phyloP scores from a whole-genome alignment of 805 yeast species.

The Tetrapisispora iriomotensis region DNA sequence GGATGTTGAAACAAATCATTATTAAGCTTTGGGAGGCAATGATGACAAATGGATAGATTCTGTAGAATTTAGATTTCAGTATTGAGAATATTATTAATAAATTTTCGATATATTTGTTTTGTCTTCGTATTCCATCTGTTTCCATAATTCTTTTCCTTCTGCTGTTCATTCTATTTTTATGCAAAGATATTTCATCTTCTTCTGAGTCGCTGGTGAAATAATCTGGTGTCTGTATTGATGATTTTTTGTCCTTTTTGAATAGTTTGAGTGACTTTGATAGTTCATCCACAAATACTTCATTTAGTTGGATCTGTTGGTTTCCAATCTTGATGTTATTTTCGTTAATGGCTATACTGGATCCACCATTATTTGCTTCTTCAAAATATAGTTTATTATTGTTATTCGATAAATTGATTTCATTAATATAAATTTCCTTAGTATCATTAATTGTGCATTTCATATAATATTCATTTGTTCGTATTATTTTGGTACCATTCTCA shows the following conservation, averaged over 20 bases:
- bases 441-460: constrained; percentile 14
- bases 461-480: constrained; percentile 10
- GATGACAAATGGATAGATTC: constrained; percentile 8
- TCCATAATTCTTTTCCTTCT: constrained; percentile 1
- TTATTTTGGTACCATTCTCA: constrained; percentile 9
- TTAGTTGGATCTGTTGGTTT: too few species aligned
- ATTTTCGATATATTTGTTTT: background rate
- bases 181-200: background rate
- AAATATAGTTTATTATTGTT: background rate
- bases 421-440: constrained; percentile 8
- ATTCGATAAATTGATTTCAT: constrained; percentile 6
- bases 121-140: background rate
- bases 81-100: background rate
- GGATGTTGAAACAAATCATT: constrained; percentile 14
- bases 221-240: too few species aligned
- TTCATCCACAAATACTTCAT: too few species aligned
- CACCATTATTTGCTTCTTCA: background rate
- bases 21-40: constrained; percentile 12
- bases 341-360: too few species aligned
- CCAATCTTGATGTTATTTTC: too few species aligned
- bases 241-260: too few species aligned
- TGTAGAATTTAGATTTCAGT: background rate
- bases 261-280: too few species aligned
- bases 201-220: background rate
- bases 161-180: background rate